A percentile compares a stretch with the other conserved stretches of the same genome.
These are phyloP conservation scores for Epichloe elymi DNA, from an alignment of 2,329 filamentous ascomycete species.

Conservation along the genomic window DNA sequence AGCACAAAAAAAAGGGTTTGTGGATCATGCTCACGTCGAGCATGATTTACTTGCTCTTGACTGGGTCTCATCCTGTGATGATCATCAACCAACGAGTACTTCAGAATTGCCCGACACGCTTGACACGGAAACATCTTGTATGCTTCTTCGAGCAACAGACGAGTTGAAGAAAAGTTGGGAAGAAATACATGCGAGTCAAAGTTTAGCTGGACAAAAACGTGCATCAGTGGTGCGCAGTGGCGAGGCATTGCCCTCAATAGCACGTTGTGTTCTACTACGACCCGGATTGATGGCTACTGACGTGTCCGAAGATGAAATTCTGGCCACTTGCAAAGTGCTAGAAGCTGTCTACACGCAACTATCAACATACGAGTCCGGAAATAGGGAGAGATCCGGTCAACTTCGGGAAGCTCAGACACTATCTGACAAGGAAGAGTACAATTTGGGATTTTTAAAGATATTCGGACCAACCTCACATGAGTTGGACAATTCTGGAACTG, in stretches of 20 bases:
- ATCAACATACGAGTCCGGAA: not conserved
- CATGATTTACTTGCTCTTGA: conserved; percentile 24
- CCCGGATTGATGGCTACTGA: not conserved
- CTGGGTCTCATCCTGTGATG: conserved; percentile 48
- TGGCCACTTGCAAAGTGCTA: not conserved
- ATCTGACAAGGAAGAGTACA: conserved; percentile 2
- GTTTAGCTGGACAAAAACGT: too few relatives aligned
- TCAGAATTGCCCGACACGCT: not conserved
- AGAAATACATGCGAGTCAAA: not conserved
- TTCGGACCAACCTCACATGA: conserved; percentile 3
- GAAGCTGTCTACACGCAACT: not conserved
- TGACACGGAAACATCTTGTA: not conserved
- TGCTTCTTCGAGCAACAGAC: conserved; percentile 1
- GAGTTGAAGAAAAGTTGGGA: conserved; percentile 1
- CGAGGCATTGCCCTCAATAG: not conserved
- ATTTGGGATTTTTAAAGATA: conserved; percentile 5
- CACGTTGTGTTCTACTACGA: not conserved
- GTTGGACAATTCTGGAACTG: conserved; percentile 4
- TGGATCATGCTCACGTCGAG: not conserved
- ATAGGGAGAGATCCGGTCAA: not conserved
- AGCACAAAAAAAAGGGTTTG: conserved; percentile 16
- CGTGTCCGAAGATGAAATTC: not conserved
- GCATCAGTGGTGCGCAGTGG: not conserved
- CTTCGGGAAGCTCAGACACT: not conserved
- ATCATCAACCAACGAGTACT: conserved; percentile 19